Evolutionary conservation across 2,329 filamentous ascomycete species (phyloP), one percentile per base, ranked within the genome.

Genomic region (Nemania bipapillata): DNA sequence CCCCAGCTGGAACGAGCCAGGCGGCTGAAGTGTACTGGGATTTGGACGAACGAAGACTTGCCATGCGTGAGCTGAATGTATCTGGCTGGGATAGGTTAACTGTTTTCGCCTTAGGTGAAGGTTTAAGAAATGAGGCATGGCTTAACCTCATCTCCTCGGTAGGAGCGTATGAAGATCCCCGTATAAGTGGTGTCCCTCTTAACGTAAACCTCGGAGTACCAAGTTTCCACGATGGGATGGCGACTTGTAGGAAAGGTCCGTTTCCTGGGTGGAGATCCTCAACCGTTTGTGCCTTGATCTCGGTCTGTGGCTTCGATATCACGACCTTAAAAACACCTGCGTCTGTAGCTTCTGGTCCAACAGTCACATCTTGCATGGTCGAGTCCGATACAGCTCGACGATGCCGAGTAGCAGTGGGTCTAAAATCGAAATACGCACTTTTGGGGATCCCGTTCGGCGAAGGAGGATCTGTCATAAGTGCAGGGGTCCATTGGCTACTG

Each of bases 171-270:
- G 91, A 90, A n/a, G 94, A 96, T 72, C 90, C 92, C 69, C 92
- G 90, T 71, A 97, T 84, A 70, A 93, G 86, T 2, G 92, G 89
- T 2, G 91, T 94, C 11, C 93, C 93, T 73, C 87, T 86, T 61
- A 87, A 82, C 71, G 91, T 95, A 79, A 97, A 97, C 66, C 89
- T 88, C 20, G 93, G 93, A 1, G 91, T 92, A 12, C 94, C 94
- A 65, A 97, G 83, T 72, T 90, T 90, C 85, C 94, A 96, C 65
- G 92, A 91, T 40, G 94, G 94, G 58, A 97, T 97, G 24, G 89
- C 85, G 50, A 95, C 86, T 73, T 94, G 88, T 58, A 96, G 83
- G 40, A 89, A 81, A 12, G 88, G 89, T 45, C 83, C 80, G 47
- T 78, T 76, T 20, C 79, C 74, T 12, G 77, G 72, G 72, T 84